A percentile compares a stretch with the other conserved stretches of the same genome.
These are phyloP conservation scores for Sporothrix pseudoabietina DNA, from an alignment of 2,329 filamentous ascomycete genomes.

Conservation along the genomic window DNA sequence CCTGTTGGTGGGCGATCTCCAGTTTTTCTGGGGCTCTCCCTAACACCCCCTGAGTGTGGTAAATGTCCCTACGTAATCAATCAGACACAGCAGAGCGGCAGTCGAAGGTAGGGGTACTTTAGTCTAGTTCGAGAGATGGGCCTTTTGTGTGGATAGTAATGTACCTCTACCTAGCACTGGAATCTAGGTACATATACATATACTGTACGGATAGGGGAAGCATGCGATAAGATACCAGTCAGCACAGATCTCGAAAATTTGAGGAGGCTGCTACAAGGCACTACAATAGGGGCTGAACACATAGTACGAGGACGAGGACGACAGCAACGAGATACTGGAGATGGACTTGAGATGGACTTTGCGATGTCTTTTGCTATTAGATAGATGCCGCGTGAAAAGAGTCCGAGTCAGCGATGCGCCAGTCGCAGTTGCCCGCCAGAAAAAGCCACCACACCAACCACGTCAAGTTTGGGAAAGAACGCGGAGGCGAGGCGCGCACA, in stretches of 20 bases:
- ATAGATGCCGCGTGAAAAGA: background rate
- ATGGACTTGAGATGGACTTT: background rate
- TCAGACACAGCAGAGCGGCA: conserved; percentile 2
- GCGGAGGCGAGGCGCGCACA: background rate
- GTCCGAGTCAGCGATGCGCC: conserved; percentile 15
- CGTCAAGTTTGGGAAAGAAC: background rate
- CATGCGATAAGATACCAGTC: conserved; percentile 15
- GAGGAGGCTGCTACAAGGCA: background rate
- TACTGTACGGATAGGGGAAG: conserved; percentile 8
- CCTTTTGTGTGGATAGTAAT: background rate
- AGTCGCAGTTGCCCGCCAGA: background rate
- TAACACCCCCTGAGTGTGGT: background rate
- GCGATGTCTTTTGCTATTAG: background rate
- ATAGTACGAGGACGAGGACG: background rate
- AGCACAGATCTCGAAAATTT: background rate
- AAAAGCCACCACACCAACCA: background rate
- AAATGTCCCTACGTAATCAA: conserved; percentile 11
- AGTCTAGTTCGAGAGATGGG: too few relatives aligned
- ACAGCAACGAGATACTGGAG: background rate
- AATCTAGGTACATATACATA: too few relatives aligned
- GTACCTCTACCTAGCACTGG: background rate
- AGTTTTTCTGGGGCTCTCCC: background rate
- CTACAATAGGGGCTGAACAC: background rate
- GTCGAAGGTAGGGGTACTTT: background rate
- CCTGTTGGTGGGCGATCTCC: conserved; percentile 7